These are phyloP conservation scores for Sisymbrium irio DNA, from an alignment of 345 rosid genomes.

Conservation along the genomic window DNA sequence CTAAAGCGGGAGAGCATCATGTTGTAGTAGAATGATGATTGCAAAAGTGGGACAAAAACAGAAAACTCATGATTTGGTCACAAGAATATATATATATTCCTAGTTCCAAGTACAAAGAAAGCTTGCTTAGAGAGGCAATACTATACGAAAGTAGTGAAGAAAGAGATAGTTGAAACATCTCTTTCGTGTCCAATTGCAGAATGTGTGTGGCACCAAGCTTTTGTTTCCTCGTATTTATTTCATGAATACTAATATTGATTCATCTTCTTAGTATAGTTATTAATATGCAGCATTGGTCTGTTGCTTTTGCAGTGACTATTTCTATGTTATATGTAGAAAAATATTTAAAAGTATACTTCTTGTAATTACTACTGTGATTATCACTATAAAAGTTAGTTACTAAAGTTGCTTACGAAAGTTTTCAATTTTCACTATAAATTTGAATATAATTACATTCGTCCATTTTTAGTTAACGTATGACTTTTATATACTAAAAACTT, in stretches of 20 bases:
- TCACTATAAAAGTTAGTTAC: background rate
- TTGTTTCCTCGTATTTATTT: conserved; percentile 21
- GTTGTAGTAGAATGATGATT: conserved; percentile 33
- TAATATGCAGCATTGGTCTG: background rate
- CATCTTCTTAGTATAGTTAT: background rate
- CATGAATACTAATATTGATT: background rate
- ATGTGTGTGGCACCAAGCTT: conserved; percentile 1
- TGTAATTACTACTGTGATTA: background rate
- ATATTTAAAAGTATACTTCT: background rate
- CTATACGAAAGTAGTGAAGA: conserved; percentile 18
- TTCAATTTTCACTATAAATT: background rate
- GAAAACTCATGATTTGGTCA: conserved; percentile 35
- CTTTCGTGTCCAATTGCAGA: conserved; percentile 12
- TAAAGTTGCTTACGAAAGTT: background rate
- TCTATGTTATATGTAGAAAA: background rate
- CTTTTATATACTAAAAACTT: background rate
- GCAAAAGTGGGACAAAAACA: conserved; percentile 34
- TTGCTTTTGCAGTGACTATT: background rate
- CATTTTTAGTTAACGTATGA: background rate
- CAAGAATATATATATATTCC: conserved; percentile 24
- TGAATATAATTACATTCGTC: background rate
- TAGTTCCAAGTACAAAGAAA: conserved; percentile 16
- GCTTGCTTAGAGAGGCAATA: conserved; percentile 17
- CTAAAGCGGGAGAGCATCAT: conserved; percentile 30
- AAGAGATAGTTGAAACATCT: conserved; percentile 29